phyloP scores from a whole-genome alignment of 163 green algal species.

The Scenedesmus sp. region DNA sequence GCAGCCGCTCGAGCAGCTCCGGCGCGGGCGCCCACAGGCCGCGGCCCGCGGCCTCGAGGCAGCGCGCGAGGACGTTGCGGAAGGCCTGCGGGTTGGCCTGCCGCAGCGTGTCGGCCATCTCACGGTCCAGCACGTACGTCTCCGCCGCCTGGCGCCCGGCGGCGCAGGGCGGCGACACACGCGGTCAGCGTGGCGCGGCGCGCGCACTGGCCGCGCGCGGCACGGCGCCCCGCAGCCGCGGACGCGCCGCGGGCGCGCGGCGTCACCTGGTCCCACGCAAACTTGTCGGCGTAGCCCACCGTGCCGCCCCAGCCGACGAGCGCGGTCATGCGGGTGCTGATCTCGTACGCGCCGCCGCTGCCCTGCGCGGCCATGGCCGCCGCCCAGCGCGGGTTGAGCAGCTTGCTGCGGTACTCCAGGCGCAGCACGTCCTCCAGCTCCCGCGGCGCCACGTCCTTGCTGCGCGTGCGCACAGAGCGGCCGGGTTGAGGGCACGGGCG shows the following conservation, averaged over 20 bases:
- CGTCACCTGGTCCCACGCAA: conserved; percentile 87
- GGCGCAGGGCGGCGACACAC: too few species aligned
- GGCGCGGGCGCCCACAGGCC: conserved; percentile 92
- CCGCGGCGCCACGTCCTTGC: conserved; percentile 26
- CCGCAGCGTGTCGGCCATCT: conserved; percentile 90
- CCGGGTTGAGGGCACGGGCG: too few species aligned
- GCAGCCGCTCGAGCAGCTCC: conserved; percentile 77
- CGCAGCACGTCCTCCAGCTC: conserved; percentile 94
- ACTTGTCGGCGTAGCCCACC: conserved; percentile 87
- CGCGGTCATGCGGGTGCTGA: conserved; percentile 95
- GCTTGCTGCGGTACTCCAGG: conserved; percentile 95
- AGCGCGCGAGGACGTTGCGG: conserved; percentile 86
- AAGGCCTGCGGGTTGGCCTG: conserved; percentile 94
- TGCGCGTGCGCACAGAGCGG: too few species aligned
- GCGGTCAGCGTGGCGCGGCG: conserved; percentile 17
- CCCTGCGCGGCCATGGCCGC: conserved; percentile 91
- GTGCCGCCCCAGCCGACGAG: conserved; percentile 94
- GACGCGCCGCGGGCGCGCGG: not conserved
- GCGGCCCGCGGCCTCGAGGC: conserved; percentile 91
- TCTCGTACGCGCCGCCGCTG: conserved; percentile 96
- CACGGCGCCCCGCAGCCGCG: too few species aligned
- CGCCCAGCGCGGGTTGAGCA: conserved; percentile 97
- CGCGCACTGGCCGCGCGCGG: too few species aligned
- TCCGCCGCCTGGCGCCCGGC: conserved; percentile 58
- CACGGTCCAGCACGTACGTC: conserved; percentile 86